These are phyloP conservation scores for Caryopteris hybrid DNA, from an alignment of 305 asterid genomes.

Conservation along the genomic window DNA sequence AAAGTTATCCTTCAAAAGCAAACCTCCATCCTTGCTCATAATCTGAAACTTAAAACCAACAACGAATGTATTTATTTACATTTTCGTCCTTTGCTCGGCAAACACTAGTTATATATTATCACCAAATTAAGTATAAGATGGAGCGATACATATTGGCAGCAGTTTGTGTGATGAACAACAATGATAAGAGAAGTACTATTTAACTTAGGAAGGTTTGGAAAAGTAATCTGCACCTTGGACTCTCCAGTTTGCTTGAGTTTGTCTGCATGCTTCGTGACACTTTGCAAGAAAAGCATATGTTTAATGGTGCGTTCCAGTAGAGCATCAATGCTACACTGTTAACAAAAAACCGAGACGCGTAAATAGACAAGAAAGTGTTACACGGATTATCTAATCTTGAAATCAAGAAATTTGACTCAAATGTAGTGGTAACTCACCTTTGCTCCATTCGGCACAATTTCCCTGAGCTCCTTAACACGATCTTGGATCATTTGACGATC, in stretches of 20 bases:
- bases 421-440: conserved; percentile 48
- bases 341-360: conserved; percentile 11
- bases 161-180: background rate
- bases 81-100: too few relatives aligned
- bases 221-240: conserved; percentile 55
- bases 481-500: conserved; percentile 99
- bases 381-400: background rate
- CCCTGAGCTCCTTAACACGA: conserved; percentile 88
- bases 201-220: background rate
- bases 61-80: background rate
- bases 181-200: background rate
- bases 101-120: too few relatives aligned
- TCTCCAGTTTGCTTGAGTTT: conserved; percentile 86
- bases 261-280: conserved; percentile 90
- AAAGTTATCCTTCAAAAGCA: conserved; percentile 58
- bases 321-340: conserved; percentile 97
- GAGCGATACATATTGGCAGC: background rate
- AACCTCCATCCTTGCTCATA: conserved; percentile 68
- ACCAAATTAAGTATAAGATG: too few relatives aligned
- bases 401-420: background rate
- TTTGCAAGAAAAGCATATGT: conserved; percentile 95
- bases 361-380: background rate
- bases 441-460: conserved; percentile 88
- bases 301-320: conserved; percentile 93
- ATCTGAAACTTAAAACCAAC: conserved; percentile 42